phyloP scores from a whole-genome alignment of 805 yeast genomes.

The Candida pseudofarinosa region DNA sequence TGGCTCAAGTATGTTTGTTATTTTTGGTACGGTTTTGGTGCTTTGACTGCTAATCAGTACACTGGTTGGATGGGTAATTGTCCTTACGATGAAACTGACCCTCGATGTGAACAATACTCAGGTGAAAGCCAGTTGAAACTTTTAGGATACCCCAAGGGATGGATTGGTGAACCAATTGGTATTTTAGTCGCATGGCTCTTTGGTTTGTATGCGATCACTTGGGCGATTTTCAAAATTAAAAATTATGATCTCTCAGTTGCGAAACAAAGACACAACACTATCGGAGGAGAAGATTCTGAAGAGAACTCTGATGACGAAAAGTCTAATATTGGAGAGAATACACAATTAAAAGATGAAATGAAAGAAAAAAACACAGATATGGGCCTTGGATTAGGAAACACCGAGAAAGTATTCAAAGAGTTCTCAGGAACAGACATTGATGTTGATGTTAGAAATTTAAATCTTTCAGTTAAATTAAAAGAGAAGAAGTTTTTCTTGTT shows the following conservation, averaged over 20 bases:
- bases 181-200: constrained; percentile 55
- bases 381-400: not conserved
- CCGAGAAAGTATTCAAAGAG: constrained; percentile 3
- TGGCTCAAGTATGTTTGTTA: constrained; percentile 79
- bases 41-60: constrained; percentile 60
- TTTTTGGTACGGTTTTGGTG: constrained; percentile 78
- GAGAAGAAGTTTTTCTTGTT: constrained; percentile 18
- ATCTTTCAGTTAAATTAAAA: constrained; percentile 48
- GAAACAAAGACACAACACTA: constrained; percentile 27
- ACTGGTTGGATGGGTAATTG: constrained; percentile 60
- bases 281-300: constrained; percentile 24
- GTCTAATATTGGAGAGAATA: constrained; percentile 3
- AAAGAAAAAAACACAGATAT: not conserved
- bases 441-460: constrained; percentile 18
- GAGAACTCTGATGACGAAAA: constrained; percentile 8
- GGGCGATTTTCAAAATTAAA: constrained; percentile 42
- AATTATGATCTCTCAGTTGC: constrained; percentile 54
- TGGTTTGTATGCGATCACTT: constrained; percentile 49
- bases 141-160: constrained; percentile 59
- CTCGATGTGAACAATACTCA: constrained; percentile 38
- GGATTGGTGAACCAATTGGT: constrained; percentile 65
- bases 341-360: not conserved
- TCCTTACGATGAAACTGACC: constrained; percentile 21
- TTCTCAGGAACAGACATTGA: constrained; percentile 25
- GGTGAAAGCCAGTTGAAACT: constrained; percentile 52